Base-by-base conservation (phyloP, 2,329 filamentous ascomycete species). In the Aspergillus costaricaensis region DNA sequence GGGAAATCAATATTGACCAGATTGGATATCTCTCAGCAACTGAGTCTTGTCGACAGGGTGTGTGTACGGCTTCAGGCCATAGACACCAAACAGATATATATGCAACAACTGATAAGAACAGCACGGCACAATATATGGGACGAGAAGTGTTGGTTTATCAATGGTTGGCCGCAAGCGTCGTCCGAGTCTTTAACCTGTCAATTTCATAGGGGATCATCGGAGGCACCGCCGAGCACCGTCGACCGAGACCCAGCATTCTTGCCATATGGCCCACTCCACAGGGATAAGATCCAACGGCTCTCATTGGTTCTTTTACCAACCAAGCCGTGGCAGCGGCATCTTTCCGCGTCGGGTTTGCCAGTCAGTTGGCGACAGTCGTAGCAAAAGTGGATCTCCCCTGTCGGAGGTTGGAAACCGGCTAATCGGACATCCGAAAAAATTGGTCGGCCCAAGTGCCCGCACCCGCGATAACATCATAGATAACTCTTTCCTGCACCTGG, bases 201-300 rank as follows among this genome's bases (percentile, higher is more conserved):
- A 49, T 39, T 48, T 38, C 21, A 17, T 12, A 21, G 50, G 39
- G 52, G 44, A 36, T 62, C 62, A 36, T 62, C 62, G 62, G 61
- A 62, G 19, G 43, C 23, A 38, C 57, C 57, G 58, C 63, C 59
- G 59, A 65, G 51, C 27, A 50, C 12, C 32, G 44, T 15, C 30
- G 39, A 38, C 38, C 25, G 38, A 53, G 21, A 43, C 17, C 17
- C 52, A 43, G 39, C 25, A 27, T 25, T n/a, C 15, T 14, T 55
- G n/a, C 23, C 52, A 54, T 19, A 43, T 14, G 51, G 21, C 51
- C 38, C 36, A 27, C 39, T 54, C 14, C 21, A 12, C 23, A 8
- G n/a, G 9, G 23, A 19, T 38, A 38, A 19, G 21, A 19, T 17
- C 36, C 8, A 25, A 25, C 23, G 52, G 5, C 32, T 30, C 17